A percentile compares a stretch with the other conserved stretches of the same genome.
Conservation (phyloP, 1,284 basidiomycete species). For the Fomitopsis palustris region DNA sequence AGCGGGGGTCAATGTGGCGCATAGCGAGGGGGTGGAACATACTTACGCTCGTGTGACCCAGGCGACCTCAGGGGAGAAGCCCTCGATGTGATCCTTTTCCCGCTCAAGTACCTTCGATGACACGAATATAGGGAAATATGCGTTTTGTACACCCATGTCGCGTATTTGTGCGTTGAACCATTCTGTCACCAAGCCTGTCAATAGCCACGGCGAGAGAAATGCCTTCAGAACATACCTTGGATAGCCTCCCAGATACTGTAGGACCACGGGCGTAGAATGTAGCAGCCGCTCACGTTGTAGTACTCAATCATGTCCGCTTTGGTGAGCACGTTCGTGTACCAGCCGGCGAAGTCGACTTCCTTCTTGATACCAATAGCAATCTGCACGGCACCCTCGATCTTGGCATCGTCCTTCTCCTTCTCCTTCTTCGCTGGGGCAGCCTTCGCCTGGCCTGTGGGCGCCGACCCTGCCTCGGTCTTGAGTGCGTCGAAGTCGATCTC, state of each 20-base stretch:
- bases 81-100: slow-evolving; percentile 99
- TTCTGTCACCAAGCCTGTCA: slow-evolving; percentile 38
- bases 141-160: slow-evolving; percentile 93
- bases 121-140: slow-evolving; percentile 99
- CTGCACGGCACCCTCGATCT: slow-evolving; percentile 85
- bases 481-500: slow-evolving; percentile 74
- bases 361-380: slow-evolving; percentile 94
- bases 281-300: slow-evolving; percentile 98
- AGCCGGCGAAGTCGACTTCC: slow-evolving; percentile 89
- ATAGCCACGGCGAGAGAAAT: background rate
- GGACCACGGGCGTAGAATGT: slow-evolving; percentile 97
- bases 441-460: slow-evolving; percentile 33
- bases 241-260: slow-evolving; percentile 98
- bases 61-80: slow-evolving; percentile 99
- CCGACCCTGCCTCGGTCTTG: slow-evolving; percentile 42
- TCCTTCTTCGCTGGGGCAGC: slow-evolving; percentile 46
- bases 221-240: slow-evolving; percentile 54
- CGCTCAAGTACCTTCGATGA: slow-evolving; percentile 90
- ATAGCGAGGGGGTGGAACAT: background rate
- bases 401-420: slow-evolving; percentile 74
- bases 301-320: slow-evolving; percentile 99
- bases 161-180: slow-evolving; percentile 95
- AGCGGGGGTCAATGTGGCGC: background rate
- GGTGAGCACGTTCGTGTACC: slow-evolving; percentile 93
- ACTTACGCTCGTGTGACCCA: slow-evolving; percentile 97